These are phyloP conservation scores for Neodidymelliopsis sp. DNA, from an alignment of 2,329 filamentous ascomycete genomes.

Conservation along the genomic window DNA sequence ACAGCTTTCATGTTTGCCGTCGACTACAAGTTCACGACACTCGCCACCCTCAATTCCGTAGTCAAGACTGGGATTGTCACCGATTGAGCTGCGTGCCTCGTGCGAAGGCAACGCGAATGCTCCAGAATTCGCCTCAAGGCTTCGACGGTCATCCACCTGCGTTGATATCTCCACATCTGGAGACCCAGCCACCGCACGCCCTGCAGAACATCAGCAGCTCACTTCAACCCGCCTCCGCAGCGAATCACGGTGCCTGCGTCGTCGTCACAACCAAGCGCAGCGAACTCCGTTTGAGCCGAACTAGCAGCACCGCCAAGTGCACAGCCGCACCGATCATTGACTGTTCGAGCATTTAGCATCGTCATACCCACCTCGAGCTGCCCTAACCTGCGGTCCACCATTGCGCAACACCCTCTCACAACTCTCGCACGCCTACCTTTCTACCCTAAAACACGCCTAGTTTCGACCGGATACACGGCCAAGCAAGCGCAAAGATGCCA, in stretches of 20 bases:
- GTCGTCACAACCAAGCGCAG: constrained; percentile 14
- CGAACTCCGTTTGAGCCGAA: constrained; percentile 14
- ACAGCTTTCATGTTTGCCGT: neutral
- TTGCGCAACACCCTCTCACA: constrained; percentile 21
- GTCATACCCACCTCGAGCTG: constrained; percentile 19
- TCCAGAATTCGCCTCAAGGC: neutral
- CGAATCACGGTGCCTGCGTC: constrained; percentile 11
- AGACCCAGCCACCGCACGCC: constrained; percentile 14
- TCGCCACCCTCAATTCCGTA: neutral
- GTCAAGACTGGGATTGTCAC: constrained; percentile 3
- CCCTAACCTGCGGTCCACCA: constrained; percentile 13
- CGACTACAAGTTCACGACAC: neutral
- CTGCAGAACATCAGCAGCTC: constrained; percentile 17
- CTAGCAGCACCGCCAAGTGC: constrained; percentile 16
- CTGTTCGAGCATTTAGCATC: constrained; percentile 20
- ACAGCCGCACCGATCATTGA: constrained; percentile 21
- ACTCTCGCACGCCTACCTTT: neutral
- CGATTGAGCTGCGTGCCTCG: constrained; percentile 8
- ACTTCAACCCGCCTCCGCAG: constrained; percentile 1
- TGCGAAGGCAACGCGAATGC: constrained; percentile 1
- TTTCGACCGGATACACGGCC: constrained; percentile 15
- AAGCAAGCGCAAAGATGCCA: constrained; percentile 23
- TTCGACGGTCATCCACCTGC: constrained; percentile 12
- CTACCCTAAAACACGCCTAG: constrained; percentile 16
- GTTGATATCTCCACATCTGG: constrained; percentile 7